These are phyloP conservation scores for Rosa lucieae DNA, from an alignment of 306 rosid species.

Conservation along the genomic window DNA sequence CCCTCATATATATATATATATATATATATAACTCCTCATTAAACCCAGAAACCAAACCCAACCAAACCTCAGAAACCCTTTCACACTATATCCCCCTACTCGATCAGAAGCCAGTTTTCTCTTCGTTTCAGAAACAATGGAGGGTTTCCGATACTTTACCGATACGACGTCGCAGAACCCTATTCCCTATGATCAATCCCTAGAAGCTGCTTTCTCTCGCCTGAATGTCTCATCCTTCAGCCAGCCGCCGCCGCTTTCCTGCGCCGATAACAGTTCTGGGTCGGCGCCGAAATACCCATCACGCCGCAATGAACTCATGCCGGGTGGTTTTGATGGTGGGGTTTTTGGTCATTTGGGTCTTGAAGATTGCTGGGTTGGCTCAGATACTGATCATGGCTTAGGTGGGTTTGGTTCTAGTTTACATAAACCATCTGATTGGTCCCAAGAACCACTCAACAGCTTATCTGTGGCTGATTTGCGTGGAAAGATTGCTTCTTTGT, in stretches of 20 bases:
- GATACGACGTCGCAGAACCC: not conserved
- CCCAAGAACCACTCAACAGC: slow-evolving; percentile 2
- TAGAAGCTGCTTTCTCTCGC: slow-evolving; percentile 39
- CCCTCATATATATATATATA: not conserved
- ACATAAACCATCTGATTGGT: slow-evolving; percentile 4
- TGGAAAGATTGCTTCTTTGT: slow-evolving; percentile 31
- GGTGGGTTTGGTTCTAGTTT: not conserved
- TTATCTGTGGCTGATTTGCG: slow-evolving; percentile 17
- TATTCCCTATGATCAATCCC: slow-evolving; percentile 22
- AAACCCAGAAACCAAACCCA: not conserved
- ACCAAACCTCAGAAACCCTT: not conserved
- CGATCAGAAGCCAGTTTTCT: not conserved
- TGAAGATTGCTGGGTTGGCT: slow-evolving; percentile 5
- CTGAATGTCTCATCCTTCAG: slow-evolving; percentile 26
- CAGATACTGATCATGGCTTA: not conserved
- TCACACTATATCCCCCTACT: not conserved
- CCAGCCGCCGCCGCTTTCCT: not conserved
- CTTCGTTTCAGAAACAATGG: slow-evolving; percentile 15
- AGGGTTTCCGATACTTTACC: not conserved
- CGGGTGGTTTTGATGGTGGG: not conserved
- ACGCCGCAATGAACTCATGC: not conserved
- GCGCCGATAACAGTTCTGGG: not conserved
- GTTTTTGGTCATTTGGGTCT: not conserved
- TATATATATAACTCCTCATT: not conserved
- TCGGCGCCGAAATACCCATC: not conserved